Evolutionary conservation across 2,329 filamentous ascomycete species (phyloP).

Genomic region (Chrysoporthe deuterocubensis): DNA sequence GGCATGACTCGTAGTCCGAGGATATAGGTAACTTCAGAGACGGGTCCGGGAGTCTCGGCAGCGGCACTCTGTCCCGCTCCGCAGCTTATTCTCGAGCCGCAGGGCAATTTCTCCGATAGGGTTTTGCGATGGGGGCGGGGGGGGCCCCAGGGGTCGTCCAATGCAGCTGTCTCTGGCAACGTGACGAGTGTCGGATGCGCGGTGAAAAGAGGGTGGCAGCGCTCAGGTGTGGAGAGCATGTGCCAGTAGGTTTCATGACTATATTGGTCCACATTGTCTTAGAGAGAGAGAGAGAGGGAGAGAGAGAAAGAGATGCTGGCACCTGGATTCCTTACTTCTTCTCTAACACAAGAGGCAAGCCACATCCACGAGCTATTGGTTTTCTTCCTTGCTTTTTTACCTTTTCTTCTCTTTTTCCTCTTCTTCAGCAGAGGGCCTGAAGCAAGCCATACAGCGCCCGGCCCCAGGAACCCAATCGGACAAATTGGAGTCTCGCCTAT

Average conservation of each 20-base stretch:
- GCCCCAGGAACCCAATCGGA: neutral
- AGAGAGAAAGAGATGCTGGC: neutral
- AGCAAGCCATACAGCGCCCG: neutral
- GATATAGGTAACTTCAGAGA: too few species aligned
- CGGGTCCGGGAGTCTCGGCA: neutral
- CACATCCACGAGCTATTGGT: neutral
- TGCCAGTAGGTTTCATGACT: too few species aligned
- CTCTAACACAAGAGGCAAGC: too few species aligned
- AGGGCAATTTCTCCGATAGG: constrained; percentile 7
- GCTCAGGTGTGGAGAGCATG: too few species aligned
- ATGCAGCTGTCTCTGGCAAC: neutral
- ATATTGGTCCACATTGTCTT: too few species aligned
- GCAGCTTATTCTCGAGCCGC: neutral
- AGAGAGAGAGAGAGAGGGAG: too few species aligned
- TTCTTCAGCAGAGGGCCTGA: too few species aligned
- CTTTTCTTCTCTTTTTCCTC: neutral
- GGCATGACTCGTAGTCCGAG: too few species aligned
- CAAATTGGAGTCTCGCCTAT: neutral
- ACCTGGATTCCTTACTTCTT: neutral
- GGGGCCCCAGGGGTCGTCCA: neutral
- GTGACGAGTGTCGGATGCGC: constrained; percentile 1
- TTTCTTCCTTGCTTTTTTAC: neutral
- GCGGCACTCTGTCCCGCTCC: neutral
- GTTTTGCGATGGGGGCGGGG: neutral
- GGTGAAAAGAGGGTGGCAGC: neutral